Percentiles rank a stretch among this genome's conserved stretches.
phyloP scores from a whole-genome alignment of 768 basidiomycete genomes.

The Tulasnella sp. region DNA sequence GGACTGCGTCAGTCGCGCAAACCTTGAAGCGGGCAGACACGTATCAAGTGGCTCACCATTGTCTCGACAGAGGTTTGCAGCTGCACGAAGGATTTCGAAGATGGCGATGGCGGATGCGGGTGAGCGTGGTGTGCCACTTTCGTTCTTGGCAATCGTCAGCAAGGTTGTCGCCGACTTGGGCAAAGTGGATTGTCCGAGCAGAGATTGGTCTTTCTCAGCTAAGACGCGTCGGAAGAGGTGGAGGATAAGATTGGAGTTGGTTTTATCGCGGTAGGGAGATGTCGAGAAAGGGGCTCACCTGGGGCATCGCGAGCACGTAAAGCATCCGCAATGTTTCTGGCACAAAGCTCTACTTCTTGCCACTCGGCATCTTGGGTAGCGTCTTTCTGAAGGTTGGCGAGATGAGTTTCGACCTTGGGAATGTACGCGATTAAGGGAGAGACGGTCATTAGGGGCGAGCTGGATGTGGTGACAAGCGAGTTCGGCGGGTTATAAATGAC shows the following conservation, averaged over 20 bases:
- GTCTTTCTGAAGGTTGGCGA: background rate
- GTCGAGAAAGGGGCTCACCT: constrained; percentile 30
- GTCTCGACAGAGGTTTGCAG: constrained; percentile 76
- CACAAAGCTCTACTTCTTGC: constrained; percentile 39
- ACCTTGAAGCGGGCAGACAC: background rate
- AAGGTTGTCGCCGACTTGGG: constrained; percentile 54
- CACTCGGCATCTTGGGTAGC: constrained; percentile 28
- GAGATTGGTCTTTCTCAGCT: constrained; percentile 6
- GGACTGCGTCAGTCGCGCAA: background rate
- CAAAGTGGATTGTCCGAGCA: constrained; percentile 49
- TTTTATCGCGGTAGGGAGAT: constrained; percentile 28
- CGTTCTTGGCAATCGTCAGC: constrained; percentile 40
- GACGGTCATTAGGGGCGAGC: too few species aligned
- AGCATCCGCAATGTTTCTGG: constrained; percentile 48
- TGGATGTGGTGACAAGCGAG: too few species aligned
- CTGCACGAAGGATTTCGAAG: constrained; percentile 61
- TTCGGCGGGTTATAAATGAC: too few species aligned
- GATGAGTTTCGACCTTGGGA: background rate
- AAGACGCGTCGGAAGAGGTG: background rate
- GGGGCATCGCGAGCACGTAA: constrained; percentile 44
- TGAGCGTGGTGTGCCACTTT: constrained; percentile 30
- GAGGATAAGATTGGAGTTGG: background rate
- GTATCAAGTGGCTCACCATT: constrained; percentile 41
- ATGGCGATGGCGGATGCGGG: constrained; percentile 37
- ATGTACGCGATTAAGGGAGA: too few species aligned